phyloP scores from a whole-genome alignment of 108 stramenopile genomes.

The Skeletonema marinoi region DNA sequence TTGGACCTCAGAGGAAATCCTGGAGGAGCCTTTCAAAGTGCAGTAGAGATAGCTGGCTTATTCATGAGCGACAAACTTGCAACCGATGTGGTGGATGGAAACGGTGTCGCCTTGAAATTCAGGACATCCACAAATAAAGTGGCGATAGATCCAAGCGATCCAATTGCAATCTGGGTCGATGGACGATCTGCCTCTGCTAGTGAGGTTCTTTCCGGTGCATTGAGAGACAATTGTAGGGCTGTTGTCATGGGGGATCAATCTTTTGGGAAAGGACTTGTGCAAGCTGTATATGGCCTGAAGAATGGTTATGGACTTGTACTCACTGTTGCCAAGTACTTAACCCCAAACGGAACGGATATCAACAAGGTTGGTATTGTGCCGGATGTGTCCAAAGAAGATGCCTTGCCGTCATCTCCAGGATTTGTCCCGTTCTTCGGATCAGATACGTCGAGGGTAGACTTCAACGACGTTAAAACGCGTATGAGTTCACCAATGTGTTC shows the following conservation, averaged over 20 bases:
- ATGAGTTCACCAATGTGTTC: conserved; percentile 54
- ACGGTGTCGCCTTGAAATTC: conserved; percentile 69
- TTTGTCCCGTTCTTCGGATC: conserved; percentile 61
- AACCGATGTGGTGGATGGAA: conserved; percentile 80
- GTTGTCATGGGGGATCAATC: conserved; percentile 86
- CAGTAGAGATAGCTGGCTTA: conserved; percentile 91
- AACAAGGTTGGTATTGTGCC: conserved; percentile 87
- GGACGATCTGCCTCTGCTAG: conserved; percentile 82
- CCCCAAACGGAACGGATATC: conserved; percentile 88
- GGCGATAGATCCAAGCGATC: conserved; percentile 53
- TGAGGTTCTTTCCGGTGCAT: conserved; percentile 91
- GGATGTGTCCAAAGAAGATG: conserved; percentile 60
- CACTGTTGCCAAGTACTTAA: conserved; percentile 93
- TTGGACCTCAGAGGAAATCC: conserved; percentile 89
- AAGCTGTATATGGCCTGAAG: conserved; percentile 94
- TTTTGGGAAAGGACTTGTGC: conserved; percentile 96
- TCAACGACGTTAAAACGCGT: conserved; percentile 54
- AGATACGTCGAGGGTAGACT: conserved; percentile 79
- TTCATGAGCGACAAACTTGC: conserved; percentile 82
- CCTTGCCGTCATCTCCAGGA: conserved; percentile 51
- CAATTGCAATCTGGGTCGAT: conserved; percentile 83
- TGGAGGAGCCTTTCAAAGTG: conserved; percentile 94
- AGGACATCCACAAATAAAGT: conserved; percentile 60
- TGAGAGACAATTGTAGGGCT: conserved; percentile 94
- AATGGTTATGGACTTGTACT: conserved; percentile 92